These are phyloP conservation scores for Yamadazyma spencermartinsiae DNA, from an alignment of 1,139 yeast species.

Conservation along the genomic window DNA sequence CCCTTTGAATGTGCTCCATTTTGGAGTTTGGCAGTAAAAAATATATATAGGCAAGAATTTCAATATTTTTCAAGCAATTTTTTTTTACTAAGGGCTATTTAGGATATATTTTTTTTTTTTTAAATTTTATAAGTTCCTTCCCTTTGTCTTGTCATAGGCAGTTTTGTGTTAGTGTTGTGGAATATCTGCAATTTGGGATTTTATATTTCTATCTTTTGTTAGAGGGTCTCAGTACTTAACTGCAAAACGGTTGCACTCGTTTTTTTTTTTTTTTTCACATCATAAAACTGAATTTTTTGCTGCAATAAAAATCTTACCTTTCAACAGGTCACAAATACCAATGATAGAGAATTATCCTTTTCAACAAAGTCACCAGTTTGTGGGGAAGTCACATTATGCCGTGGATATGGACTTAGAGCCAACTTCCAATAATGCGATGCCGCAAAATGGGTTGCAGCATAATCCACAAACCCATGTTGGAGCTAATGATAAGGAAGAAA, in stretches of 20 bases:
- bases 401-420: not conserved
- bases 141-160: not conserved
- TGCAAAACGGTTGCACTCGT: constrained; percentile 1
- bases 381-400: not conserved
- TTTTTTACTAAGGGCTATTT: not conserved
- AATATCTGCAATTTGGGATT: too few species aligned
- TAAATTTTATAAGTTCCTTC: not conserved
- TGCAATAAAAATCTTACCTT: not conserved
- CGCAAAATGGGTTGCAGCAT: constrained; percentile 1
- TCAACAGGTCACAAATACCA: not conserved
- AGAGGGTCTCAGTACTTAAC: not conserved
- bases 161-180: not conserved
- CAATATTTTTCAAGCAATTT: not conserved
- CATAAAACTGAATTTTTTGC: not conserved
- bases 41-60: not conserved
- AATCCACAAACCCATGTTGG: constrained; percentile 2
- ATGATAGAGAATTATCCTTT: constrained; percentile 14
- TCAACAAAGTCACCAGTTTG: constrained; percentile 4
- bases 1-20: too few species aligned
- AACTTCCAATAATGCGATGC: not conserved
- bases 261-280: constrained; percentile 3
- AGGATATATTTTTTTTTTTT: not conserved
- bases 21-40: not conserved
- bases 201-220: too few species aligned
- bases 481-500: not conserved